Evolutionary conservation across 257 asterid species (phyloP).

Genomic region (Capsicum baccatum): DNA sequence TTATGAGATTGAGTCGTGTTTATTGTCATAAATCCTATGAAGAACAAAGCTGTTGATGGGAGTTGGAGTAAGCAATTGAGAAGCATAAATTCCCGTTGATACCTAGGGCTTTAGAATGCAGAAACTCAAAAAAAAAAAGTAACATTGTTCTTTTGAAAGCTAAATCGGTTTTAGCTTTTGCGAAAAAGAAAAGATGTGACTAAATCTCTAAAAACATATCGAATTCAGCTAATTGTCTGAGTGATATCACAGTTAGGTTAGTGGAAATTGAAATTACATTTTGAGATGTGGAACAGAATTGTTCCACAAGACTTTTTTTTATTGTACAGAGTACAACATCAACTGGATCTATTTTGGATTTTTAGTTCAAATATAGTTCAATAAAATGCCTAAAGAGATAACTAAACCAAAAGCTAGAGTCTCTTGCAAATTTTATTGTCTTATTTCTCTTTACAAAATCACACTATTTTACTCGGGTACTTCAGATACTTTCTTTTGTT

Average conservation of each 20-base stretch:
- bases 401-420: neutral
- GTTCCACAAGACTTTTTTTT: neutral
- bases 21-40: neutral
- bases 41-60: neutral
- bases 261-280: neutral
- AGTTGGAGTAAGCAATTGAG: neutral
- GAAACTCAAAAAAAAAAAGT: neutral
- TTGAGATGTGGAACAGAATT: conserved; percentile 5
- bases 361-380: neutral
- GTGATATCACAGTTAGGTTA: neutral
- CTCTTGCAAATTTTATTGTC: neutral
- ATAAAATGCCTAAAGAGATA: neutral
- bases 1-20: neutral
- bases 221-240: neutral
- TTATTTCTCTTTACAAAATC: neutral
- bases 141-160: neutral
- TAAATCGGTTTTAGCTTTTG: neutral
- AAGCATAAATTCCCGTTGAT: neutral
- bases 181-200: neutral
- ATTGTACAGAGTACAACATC: neutral
- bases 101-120: neutral
- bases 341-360: neutral
- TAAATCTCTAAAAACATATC: neutral
- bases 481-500: neutral
- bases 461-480: neutral